A percentile compares a stretch with the other conserved stretches of the same genome.
These are phyloP conservation scores for Russula ochroleuca DNA, from an alignment of 768 basidiomycete genomes.

Conservation along the genomic window DNA sequence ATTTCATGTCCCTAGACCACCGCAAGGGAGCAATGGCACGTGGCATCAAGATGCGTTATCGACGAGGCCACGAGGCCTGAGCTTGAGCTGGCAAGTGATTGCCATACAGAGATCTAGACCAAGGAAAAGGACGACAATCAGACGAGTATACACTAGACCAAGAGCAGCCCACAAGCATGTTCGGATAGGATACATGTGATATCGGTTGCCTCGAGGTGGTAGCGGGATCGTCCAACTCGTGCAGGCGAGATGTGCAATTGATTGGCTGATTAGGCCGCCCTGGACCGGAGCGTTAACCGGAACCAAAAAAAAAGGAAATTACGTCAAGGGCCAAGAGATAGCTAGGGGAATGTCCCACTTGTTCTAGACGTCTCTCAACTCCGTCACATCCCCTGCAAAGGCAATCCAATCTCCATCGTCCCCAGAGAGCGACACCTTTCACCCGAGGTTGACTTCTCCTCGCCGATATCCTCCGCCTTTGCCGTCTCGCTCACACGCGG, in stretches of 20 bases:
- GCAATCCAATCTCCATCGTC: neutral
- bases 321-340: conserved; percentile 1
- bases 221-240: no score
- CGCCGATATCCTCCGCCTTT: neutral
- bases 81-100: no score
- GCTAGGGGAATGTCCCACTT: no score
- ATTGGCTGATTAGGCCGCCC: no score
- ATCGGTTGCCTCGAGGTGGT: neutral
- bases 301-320: neutral
- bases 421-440: conserved; percentile 6
- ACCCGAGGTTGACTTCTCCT: neutral
- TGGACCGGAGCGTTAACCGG: neutral
- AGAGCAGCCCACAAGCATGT: neutral
- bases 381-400: neutral
- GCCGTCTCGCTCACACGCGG: conserved; percentile 2
- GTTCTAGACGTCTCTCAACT: neutral
- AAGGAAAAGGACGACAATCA: neutral
- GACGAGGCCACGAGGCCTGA: no score
- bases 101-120: no score
- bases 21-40: no score
- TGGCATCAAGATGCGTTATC: no score
- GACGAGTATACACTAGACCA: neutral
- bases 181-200: neutral
- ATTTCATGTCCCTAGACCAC: no score
- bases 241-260: no score